Conservation (phyloP, 176 grass and related monocot species). For the Saccharum officinarum region DNA sequence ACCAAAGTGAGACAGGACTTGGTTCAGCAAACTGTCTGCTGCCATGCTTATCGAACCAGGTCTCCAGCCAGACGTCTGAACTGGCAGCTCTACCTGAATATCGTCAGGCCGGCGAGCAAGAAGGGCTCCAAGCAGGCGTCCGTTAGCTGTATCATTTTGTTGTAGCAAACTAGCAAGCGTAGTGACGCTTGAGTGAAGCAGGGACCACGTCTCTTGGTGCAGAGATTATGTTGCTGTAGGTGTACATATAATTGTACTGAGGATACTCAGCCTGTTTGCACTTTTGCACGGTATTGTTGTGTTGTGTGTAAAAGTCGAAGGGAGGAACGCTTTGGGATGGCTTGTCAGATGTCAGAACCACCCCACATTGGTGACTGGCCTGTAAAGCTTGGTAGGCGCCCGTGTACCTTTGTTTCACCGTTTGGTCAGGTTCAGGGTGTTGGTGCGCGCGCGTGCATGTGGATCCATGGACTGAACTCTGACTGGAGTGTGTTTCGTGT, state of each 20-base stretch:
- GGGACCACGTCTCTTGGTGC: background rate
- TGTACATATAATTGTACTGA: slow-evolving; percentile 10
- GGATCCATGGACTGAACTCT: background rate
- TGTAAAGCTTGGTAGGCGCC: background rate
- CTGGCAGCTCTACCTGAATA: background rate
- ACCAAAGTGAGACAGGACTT: background rate
- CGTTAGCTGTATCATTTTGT: slow-evolving; percentile 14
- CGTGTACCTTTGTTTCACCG: background rate
- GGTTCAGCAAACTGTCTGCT: background rate
- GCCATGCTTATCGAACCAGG: background rate
- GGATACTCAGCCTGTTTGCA: background rate
- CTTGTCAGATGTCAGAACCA: background rate
- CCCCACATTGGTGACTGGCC: background rate
- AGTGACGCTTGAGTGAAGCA: background rate
- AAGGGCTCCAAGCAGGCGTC: background rate
- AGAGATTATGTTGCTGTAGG: background rate
- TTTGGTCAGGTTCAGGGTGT: background rate
- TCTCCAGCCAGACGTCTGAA: background rate
- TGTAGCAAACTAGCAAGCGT: slow-evolving; percentile 1
- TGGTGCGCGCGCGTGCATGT: too few species aligned
- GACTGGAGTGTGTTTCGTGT: too few species aligned
- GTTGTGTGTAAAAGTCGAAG: background rate
- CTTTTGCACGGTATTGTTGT: background rate
- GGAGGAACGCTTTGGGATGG: background rate
- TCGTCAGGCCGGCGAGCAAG: background rate